Conservation (phyloP, 192 early-diverging fungal species). For the Coemansia sp. region DNA sequence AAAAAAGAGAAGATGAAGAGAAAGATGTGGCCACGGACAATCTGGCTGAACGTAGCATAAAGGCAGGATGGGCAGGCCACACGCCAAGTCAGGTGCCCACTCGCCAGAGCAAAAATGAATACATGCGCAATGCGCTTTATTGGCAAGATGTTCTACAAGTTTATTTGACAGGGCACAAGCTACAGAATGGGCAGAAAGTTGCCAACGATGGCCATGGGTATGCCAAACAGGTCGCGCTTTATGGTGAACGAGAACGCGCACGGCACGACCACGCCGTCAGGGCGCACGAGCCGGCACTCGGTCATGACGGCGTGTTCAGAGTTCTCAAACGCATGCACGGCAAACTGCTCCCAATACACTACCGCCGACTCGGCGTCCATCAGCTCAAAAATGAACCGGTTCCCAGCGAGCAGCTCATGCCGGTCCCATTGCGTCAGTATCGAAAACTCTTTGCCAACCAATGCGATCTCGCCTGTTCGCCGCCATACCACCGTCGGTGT, state of each 20-base stretch:
- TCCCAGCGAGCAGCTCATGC: slow-evolving; percentile 66
- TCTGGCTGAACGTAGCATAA: not conserved
- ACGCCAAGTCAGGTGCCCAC: slow-evolving; percentile 2
- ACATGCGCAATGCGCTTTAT: not conserved
- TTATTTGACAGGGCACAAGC: not conserved
- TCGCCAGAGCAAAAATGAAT: not conserved
- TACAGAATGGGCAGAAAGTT: slow-evolving; percentile 59
- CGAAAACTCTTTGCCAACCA: slow-evolving; percentile 96
- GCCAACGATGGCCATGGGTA: slow-evolving; percentile 82
- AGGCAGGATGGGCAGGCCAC: slow-evolving; percentile 4
- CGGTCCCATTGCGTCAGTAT: slow-evolving; percentile 88
- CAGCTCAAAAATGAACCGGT: slow-evolving; percentile 60
- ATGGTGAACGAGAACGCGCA: slow-evolving; percentile 96
- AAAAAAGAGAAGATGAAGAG: not conserved
- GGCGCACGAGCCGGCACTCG: slow-evolving; percentile 80
- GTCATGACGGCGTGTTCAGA: slow-evolving; percentile 85
- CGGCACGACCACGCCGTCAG: slow-evolving; percentile 68
- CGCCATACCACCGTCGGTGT: slow-evolving; percentile 97
- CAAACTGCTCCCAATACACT: slow-evolving; percentile 94
- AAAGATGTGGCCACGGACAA: not conserved
- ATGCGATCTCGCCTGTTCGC: slow-evolving; percentile 90
- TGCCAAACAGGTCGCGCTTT: slow-evolving; percentile 94
- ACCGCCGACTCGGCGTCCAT: slow-evolving; percentile 93
- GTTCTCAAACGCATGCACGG: slow-evolving; percentile 89
- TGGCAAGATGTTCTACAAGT: not conserved